Evolutionary conservation across 441 rosid genomes (phyloP).

Genomic region (Hypseocharis bilobata): DNA sequence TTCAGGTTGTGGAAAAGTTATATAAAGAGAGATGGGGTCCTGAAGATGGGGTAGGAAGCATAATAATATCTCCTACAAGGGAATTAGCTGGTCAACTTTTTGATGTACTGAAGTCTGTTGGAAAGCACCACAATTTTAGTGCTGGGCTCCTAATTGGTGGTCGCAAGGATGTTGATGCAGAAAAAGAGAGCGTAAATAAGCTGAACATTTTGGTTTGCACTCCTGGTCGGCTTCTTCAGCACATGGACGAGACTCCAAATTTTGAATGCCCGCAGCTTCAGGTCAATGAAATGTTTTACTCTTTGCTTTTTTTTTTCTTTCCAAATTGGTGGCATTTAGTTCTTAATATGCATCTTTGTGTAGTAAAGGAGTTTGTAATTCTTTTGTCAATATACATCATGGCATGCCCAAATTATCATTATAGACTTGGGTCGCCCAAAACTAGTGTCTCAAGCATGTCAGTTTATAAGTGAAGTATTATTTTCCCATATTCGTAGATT

Average conservation of each 20-base stretch:
- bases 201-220: constrained; percentile 82
- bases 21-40: constrained; percentile 76
- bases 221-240: constrained; percentile 93
- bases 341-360: too few relatives aligned
- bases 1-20: constrained; percentile 67
- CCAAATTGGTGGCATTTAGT: too few relatives aligned
- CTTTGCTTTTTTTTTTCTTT: not conserved
- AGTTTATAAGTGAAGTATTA: not conserved
- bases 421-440: too few relatives aligned
- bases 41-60: constrained; percentile 85
- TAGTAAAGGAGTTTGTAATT: too few relatives aligned
- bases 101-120: constrained; percentile 59
- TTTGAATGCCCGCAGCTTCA: constrained; percentile 83
- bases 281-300: constrained; percentile 35
- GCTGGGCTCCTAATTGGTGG: constrained; percentile 90
- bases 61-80: constrained; percentile 81
- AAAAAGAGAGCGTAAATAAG: constrained; percentile 68
- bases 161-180: constrained; percentile 65
- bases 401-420: too few relatives aligned
- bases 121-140: constrained; percentile 68
- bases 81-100: constrained; percentile 79
- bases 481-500: not conserved
- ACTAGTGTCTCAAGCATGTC: not conserved
- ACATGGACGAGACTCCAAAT: constrained; percentile 90
- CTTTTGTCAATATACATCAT: too few relatives aligned